Percentiles rank a stretch among this genome's conserved stretches.
Evolutionary conservation across 169 alveolate genomes (phyloP).

Genomic region (Miamiensis avidus): DNA sequence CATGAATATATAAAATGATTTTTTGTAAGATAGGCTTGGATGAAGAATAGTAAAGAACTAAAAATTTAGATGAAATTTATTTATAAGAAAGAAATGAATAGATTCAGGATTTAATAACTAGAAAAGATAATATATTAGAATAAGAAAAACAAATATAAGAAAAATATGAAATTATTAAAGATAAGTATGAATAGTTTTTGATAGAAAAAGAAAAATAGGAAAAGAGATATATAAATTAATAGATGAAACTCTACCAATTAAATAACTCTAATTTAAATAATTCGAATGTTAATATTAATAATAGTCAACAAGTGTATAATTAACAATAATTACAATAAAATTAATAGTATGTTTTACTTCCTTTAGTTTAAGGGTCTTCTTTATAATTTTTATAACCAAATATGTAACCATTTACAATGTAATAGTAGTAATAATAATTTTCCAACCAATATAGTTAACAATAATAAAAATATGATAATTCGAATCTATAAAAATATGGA

Average conservation of each 20-base stretch:
- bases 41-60: background rate
- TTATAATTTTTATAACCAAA: no score
- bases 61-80: background rate
- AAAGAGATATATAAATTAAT: background rate
- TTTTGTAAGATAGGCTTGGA: background rate
- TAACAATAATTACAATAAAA: no score
- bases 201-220: background rate
- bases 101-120: background rate
- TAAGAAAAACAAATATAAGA: background rate
- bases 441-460: no score
- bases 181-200: no score
- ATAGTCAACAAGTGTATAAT: no score
- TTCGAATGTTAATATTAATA: no score
- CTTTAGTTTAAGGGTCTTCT: background rate
- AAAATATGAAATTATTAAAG: background rate
- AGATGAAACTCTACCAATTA: no score
- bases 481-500: background rate
- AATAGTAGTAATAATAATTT: background rate
- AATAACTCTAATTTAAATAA: no score
- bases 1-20: background rate
- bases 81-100: background rate
- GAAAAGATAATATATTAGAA: background rate
- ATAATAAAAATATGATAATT: no score
- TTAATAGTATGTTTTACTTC: background rate
- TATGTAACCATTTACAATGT: no score